Evolutionary conservation across 2,329 filamentous ascomycete species (phyloP).

Genomic region (Verticillium alfalfae): DNA sequence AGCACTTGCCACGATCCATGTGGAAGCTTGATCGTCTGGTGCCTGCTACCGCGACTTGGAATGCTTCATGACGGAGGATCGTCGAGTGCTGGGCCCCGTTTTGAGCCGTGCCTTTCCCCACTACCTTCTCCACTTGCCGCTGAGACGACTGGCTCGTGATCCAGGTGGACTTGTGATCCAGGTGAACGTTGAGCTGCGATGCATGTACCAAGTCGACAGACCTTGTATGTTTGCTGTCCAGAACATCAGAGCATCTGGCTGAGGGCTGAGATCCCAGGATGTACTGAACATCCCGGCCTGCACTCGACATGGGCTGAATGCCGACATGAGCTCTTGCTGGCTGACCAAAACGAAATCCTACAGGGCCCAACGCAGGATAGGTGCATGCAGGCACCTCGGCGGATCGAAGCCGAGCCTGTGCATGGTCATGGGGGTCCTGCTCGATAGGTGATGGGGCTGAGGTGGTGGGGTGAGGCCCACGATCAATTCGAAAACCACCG

Average conservation of each 20-base stretch:
- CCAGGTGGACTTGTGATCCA: background rate
- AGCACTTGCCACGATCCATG: background rate
- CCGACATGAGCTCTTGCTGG: background rate
- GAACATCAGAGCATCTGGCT: too few species aligned
- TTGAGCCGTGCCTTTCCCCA: background rate
- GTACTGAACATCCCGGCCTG: background rate
- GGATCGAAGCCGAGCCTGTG: background rate
- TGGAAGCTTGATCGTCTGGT: background rate
- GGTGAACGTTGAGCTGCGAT: background rate
- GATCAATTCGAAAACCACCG: background rate
- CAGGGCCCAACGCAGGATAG: background rate
- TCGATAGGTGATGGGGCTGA: background rate
- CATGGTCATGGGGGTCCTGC: background rate
- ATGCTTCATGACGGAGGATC: background rate
- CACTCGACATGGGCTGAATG: too few species aligned
- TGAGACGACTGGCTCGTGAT: background rate
- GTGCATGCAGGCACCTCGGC: background rate
- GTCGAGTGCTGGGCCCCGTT: background rate
- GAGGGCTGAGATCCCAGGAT: too few species aligned
- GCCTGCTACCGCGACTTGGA: background rate
- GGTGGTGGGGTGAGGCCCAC: background rate
- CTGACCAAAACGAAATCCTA: background rate
- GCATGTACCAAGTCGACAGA: background rate
- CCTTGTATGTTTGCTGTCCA: too few species aligned
- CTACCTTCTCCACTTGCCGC: background rate